Percentiles rank a stretch among this genome's conserved stretches.
Evolutionary conservation across 2,329 filamentous ascomycete genomes (phyloP).

Genomic region (Stachybotrys elegans): DNA sequence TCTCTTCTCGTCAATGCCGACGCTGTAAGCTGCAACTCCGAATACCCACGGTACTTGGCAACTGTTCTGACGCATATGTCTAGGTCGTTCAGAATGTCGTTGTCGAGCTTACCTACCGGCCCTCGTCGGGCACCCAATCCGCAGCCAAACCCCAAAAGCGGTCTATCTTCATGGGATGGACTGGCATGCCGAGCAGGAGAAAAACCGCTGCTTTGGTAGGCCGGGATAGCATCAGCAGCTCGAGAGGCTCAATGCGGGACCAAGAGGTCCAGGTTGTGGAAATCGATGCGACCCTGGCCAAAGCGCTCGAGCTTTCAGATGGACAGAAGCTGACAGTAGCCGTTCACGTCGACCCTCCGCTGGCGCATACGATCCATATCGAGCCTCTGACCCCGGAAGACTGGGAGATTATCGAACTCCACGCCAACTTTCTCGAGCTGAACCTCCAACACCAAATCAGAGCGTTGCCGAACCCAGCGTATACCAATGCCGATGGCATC

Average conservation of each 20-base stretch:
- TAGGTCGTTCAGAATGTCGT: constrained; percentile 94
- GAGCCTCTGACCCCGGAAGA: constrained; percentile 92
- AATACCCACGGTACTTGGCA: background rate
- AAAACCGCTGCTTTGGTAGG: constrained; percentile 68
- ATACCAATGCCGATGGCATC: constrained; percentile 44
- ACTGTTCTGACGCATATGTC: constrained; percentile 12
- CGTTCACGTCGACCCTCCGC: constrained; percentile 83
- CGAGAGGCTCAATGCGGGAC: constrained; percentile 57
- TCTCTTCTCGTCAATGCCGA: constrained; percentile 84
- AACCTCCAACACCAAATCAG: constrained; percentile 92
- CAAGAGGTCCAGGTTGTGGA: constrained; percentile 77
- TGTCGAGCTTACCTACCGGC: constrained; percentile 75
- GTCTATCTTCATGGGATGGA: constrained; percentile 91
- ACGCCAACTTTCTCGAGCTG: constrained; percentile 90
- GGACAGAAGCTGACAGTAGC: constrained; percentile 69
- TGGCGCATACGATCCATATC: constrained; percentile 93
- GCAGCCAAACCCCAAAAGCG: constrained; percentile 47
- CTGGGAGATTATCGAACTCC: constrained; percentile 98
- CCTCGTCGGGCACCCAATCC: constrained; percentile 40
- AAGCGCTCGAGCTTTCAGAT: constrained; percentile 70
- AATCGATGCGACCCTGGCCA: constrained; percentile 79
- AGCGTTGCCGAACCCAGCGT: constrained; percentile 81
- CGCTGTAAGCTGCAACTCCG: constrained; percentile 56
- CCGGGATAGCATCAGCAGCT: constrained; percentile 64
- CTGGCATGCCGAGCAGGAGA: constrained; percentile 92